Conservation (phyloP, 352 stramenopile species). For the Phytophthora melonis region DNA sequence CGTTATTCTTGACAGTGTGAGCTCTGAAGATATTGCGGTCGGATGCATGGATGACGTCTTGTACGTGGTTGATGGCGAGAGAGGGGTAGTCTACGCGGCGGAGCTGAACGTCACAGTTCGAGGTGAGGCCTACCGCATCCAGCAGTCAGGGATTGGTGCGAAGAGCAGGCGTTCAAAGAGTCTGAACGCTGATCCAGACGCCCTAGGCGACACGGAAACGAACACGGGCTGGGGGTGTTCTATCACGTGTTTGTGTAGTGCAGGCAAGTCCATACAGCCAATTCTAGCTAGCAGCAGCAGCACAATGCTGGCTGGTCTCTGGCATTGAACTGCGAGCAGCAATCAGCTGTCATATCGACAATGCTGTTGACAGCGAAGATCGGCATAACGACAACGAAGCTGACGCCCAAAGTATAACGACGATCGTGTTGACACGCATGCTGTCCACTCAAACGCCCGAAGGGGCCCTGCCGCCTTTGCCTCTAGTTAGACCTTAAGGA, state of each 20-base stretch:
- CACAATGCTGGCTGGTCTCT: too few species aligned
- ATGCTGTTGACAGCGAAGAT: too few species aligned
- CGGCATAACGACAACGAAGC: too few species aligned
- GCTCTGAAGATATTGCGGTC: slow-evolving; percentile 14
- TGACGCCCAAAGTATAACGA: too few species aligned
- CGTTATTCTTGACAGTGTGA: background rate
- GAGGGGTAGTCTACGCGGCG: slow-evolving; percentile 16
- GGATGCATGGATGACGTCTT: slow-evolving; percentile 35
- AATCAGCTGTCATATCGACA: too few species aligned
- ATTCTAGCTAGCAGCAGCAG: too few species aligned
- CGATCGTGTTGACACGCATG: too few species aligned
- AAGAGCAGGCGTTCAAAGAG: background rate
- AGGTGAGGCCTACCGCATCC: slow-evolving; percentile 67
- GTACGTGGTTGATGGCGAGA: slow-evolving; percentile 36
- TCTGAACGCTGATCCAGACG: background rate
- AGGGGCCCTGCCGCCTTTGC: too few species aligned
- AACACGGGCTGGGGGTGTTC: slow-evolving; percentile 41
- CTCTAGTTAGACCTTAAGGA: too few species aligned
- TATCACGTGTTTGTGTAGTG: slow-evolving; percentile 68
- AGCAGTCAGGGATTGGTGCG: slow-evolving; percentile 25
- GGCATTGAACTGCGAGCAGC: too few species aligned
- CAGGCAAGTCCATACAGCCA: too few species aligned
- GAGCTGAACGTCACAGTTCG: slow-evolving; percentile 44
- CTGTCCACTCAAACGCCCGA: too few species aligned
- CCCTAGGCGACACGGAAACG: background rate